These are phyloP conservation scores for Pythium pyrilobum DNA, from an alignment of 352 stramenopile species.

Conservation along the genomic window DNA sequence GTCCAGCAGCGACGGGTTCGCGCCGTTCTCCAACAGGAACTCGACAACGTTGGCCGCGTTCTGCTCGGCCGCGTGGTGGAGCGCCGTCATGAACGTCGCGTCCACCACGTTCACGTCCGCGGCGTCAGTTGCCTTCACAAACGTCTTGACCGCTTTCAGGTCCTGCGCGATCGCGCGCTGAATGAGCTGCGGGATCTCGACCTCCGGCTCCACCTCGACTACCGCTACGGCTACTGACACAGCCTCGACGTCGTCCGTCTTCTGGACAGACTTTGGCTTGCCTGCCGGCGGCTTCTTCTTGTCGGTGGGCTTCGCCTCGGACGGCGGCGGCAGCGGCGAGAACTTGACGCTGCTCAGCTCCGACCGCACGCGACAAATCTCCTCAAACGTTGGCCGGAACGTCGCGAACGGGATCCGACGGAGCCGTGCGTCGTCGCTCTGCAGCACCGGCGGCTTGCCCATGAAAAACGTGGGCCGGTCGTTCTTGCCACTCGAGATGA, in stretches of 20 bases:
- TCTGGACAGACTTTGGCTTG: constrained; percentile 22
- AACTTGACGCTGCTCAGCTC: constrained; percentile 68
- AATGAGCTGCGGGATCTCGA: constrained; percentile 28
- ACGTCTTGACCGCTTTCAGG: constrained; percentile 3
- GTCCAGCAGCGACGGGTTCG: constrained; percentile 84
- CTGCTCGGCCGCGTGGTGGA: constrained; percentile 62
- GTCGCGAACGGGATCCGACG: constrained; percentile 82
- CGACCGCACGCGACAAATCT: constrained; percentile 69
- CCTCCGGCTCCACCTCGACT: constrained; percentile 13
- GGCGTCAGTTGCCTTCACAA: neutral
- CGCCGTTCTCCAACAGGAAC: constrained; percentile 75
- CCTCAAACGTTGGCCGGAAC: constrained; percentile 82
- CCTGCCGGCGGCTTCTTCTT: constrained; percentile 21
- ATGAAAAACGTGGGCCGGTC: constrained; percentile 78
- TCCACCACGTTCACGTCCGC: constrained; percentile 53
- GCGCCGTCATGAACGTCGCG: constrained; percentile 62
- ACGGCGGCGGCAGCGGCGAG: constrained; percentile 34
- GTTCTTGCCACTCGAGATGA: constrained; percentile 61
- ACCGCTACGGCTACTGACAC: neutral
- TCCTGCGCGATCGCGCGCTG: constrained; percentile 26
- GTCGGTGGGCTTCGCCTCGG: neutral
- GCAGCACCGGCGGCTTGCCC: constrained; percentile 60
- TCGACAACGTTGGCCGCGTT: constrained; percentile 41
- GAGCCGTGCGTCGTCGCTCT: constrained; percentile 50
- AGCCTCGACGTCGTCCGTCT: neutral